Evolutionary conservation across 139 green algal genomes (phyloP).

Genomic region (Chlamydomonas sphaeroides): DNA sequence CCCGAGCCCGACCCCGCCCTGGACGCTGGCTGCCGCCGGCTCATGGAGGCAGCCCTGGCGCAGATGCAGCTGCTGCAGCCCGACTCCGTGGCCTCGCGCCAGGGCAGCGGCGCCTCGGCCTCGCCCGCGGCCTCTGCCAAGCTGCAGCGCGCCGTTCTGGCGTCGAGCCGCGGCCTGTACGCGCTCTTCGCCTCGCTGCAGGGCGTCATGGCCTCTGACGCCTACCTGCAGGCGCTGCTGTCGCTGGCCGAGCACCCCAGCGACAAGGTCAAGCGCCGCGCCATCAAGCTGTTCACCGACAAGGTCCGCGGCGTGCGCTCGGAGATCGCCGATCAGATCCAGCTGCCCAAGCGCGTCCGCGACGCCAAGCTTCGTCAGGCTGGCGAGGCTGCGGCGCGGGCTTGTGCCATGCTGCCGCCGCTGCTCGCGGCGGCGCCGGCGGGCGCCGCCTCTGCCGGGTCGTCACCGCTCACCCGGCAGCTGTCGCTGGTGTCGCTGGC

Average conservation of each 20-base stretch:
- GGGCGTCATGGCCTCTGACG: conserved; percentile 52
- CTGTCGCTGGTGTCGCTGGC: conserved; percentile 60
- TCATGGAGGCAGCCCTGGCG: conserved; percentile 60
- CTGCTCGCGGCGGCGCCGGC: conserved; percentile 12
- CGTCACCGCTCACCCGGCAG: conserved; percentile 48
- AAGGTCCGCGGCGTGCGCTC: conserved; percentile 35
- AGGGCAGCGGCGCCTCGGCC: background rate
- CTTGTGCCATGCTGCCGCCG: conserved; percentile 36
- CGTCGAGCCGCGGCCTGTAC: conserved; percentile 57
- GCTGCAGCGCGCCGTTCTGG: conserved; percentile 21
- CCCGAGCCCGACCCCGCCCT: conserved; percentile 39
- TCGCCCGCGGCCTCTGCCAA: background rate
- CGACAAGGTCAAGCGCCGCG: conserved; percentile 63
- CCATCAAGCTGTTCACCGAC: conserved; percentile 66
- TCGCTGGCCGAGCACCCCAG: conserved; percentile 48
- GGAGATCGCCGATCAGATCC: conserved; percentile 48
- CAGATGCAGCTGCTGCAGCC: conserved; percentile 62
- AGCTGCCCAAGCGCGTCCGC: conserved; percentile 19
- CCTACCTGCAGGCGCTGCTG: conserved; percentile 65
- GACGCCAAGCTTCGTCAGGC: conserved; percentile 20
- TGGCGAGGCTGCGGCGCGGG: conserved; percentile 39
- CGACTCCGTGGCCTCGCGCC: background rate
- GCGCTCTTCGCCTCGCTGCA: conserved; percentile 61
- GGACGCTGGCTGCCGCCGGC: conserved; percentile 44
- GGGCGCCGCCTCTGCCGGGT: background rate